Evolutionary conservation across 139 green algal species (phyloP), one percentile per base, ranked within the genome.

Genomic region (Penium margaritaceum): DNA sequence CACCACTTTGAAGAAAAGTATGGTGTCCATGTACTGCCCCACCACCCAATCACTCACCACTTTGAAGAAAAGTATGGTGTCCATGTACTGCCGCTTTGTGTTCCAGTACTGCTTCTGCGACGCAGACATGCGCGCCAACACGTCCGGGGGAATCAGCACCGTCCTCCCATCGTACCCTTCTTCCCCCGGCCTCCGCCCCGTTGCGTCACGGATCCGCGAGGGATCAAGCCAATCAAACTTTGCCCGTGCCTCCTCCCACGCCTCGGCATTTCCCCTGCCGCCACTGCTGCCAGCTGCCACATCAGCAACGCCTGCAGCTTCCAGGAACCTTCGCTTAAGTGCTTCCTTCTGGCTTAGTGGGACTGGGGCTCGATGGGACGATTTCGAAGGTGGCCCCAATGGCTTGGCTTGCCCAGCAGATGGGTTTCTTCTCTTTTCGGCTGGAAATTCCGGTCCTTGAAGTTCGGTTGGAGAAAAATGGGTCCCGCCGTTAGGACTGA

Each of bases 51-150:
- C 1, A 44, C 91, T 94, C 66, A 89, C 88, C 80, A 85, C 78
- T 65, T 87, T 87, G 70, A 87, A 87, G 30, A 87, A 71, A n/a
- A 85, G 55, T 4, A 86, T 72, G 1, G 70, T 77, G 83, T 96
- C 92, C 70, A 94, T 97, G 84, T 98, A 84, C 6, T 68, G 60
- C 1, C 81, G 63, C 82, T 99, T 98, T 84, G 96, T 93, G 43
- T 84, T 78, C 94, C 94, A 98, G 91, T 94, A 91, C 84, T 98
- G 93, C 80, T 86, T 79, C 87, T 97, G 70, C 14, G 66, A 73
- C 19, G 24, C 24, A 63, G 89, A 91, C 33, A 82, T 68, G 7
- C 71, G 29, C 53, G 89, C 89, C 74, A 96, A 89, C 78, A 90
- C 95, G 12, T 62, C 39, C 4, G 75, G 63, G 0, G 92, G 90